These are phyloP conservation scores for Plasmopara halstedii DNA, from an alignment of 352 stramenopile genomes.

Conservation along the genomic window DNA sequence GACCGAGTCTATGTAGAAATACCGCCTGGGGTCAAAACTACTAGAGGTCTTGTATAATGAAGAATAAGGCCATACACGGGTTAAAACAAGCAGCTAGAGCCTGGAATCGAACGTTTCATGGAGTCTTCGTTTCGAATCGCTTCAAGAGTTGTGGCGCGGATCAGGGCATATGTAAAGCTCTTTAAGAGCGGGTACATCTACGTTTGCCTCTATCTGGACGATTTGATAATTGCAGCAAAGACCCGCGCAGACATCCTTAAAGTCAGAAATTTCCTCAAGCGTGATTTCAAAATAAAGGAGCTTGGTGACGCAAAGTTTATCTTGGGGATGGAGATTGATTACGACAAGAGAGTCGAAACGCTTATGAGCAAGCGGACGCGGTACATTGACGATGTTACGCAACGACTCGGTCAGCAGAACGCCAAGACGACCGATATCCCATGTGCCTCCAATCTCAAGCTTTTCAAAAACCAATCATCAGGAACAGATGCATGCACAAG, in stretches of 20 bases:
- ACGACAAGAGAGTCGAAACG: no score
- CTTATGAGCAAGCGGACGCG: no score
- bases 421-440: no score
- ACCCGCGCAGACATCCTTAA: conserved; percentile 1
- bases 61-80: conserved; percentile 14
- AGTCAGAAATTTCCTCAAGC: no score
- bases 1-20: conserved; percentile 12
- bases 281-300: conserved; percentile 24
- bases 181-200: conserved; percentile 1
- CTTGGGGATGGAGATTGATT: conserved; percentile 17
- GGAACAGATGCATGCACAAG: no score
- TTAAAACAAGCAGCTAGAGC: conserved; percentile 14
- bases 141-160: conserved; percentile 12
- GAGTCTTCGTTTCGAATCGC: no score
- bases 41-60: conserved; percentile 1
- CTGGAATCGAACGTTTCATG: conserved; percentile 11
- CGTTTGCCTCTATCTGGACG: conserved; percentile 2
- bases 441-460: conserved; percentile 6
- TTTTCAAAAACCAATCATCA: no score
- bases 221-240: no score
- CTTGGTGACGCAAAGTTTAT: conserved; percentile 13
- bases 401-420: no score
- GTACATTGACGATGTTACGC: no score
- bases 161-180: conserved; percentile 10
- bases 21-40: no score